These are phyloP conservation scores for Acanthamoeba triangularis DNA, from an alignment of 208 protist species.

Conservation along the genomic window DNA sequence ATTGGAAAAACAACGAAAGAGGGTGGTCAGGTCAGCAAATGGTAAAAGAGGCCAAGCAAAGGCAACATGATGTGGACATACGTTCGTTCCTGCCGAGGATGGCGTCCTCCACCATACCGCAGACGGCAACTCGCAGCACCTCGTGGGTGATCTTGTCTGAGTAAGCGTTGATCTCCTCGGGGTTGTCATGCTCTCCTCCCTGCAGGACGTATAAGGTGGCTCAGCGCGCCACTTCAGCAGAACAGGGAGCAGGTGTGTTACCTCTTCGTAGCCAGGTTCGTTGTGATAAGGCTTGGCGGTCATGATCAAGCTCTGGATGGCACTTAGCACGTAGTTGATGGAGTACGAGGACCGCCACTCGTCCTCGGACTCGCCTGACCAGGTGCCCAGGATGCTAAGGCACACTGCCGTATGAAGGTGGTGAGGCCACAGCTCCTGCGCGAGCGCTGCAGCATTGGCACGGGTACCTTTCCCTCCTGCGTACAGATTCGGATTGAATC, in stretches of 20 bases:
- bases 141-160: slow-evolving; percentile 79
- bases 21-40: no score
- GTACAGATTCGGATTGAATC: slow-evolving; percentile 81
- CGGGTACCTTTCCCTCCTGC: slow-evolving; percentile 69
- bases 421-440: not conserved
- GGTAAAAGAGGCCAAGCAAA: not conserved
- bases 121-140: slow-evolving; percentile 73
- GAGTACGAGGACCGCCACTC: slow-evolving; percentile 80
- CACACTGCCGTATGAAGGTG: slow-evolving; percentile 54
- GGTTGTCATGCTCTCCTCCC: slow-evolving; percentile 6
- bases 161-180: slow-evolving; percentile 71
- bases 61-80: not conserved
- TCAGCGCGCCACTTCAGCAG: not conserved
- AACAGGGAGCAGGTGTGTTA: not conserved
- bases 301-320: slow-evolving; percentile 81
- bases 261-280: slow-evolving; percentile 80
- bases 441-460: not conserved
- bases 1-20: not conserved
- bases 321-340: slow-evolving; percentile 76
- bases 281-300: slow-evolving; percentile 81
- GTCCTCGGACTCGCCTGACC: slow-evolving; percentile 80
- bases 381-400: slow-evolving; percentile 81
- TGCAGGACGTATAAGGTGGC: not conserved
- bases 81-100: slow-evolving; percentile 66
- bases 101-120: slow-evolving; percentile 76